Conservation (phyloP, 2,329 filamentous ascomycete species). For the Xylariales sp. region DNA sequence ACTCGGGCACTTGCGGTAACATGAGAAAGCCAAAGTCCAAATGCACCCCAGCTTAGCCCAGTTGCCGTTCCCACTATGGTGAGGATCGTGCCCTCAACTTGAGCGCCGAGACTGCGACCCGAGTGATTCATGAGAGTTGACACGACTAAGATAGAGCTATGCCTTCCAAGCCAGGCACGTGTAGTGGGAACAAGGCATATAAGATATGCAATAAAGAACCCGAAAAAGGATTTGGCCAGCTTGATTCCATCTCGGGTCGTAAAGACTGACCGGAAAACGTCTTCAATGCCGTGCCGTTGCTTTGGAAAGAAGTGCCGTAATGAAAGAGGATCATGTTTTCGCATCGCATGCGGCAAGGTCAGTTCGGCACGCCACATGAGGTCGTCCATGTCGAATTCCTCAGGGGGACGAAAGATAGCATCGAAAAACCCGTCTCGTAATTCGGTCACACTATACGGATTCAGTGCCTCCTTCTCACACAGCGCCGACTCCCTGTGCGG, state of each 20-base stretch:
- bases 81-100: constrained; percentile 50
- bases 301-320: constrained; percentile 40
- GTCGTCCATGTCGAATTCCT: constrained; percentile 31
- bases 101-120: constrained; percentile 49
- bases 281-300: constrained; percentile 40
- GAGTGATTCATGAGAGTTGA: constrained; percentile 56
- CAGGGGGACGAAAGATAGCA: constrained; percentile 40
- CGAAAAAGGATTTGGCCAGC: constrained; percentile 48
- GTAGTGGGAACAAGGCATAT: constrained; percentile 48
- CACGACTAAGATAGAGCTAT: constrained; percentile 51
- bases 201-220: constrained; percentile 52
- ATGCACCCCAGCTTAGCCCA: constrained; percentile 50
- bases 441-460: constrained; percentile 40
- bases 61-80: constrained; percentile 49
- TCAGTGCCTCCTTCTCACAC: constrained; percentile 24
- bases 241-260: constrained; percentile 48
- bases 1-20: constrained; percentile 38
- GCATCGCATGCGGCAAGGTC: constrained; percentile 43
- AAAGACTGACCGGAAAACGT: constrained; percentile 34
- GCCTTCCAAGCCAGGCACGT: constrained; percentile 46
- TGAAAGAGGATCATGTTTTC: constrained; percentile 43
- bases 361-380: constrained; percentile 35
- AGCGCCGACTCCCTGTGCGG: constrained; percentile 14
- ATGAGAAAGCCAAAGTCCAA: constrained; percentile 51
- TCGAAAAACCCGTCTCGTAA: constrained; percentile 44